phyloP scores from a whole-genome alignment of 2,329 filamentous ascomycete genomes.

The Bipolaris sorokiniana region DNA sequence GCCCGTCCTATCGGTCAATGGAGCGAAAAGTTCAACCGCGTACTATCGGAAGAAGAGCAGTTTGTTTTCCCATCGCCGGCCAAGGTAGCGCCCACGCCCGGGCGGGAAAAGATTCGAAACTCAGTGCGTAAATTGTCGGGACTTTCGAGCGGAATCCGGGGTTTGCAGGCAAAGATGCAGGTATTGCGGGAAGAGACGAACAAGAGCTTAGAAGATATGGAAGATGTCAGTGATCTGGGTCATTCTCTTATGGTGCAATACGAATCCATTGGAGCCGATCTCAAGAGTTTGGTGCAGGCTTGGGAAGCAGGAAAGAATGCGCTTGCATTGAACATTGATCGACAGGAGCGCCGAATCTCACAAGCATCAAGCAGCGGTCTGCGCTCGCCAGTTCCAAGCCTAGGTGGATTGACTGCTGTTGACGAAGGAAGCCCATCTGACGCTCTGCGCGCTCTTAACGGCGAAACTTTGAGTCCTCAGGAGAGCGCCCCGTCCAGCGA shows the following conservation, averaged over 20 bases:
- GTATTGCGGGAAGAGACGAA: slow-evolving; percentile 89
- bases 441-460: slow-evolving; percentile 79
- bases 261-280: slow-evolving; percentile 88
- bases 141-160: slow-evolving; percentile 86
- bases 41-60: slow-evolving; percentile 79
- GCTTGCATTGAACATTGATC: slow-evolving; percentile 79
- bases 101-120: slow-evolving; percentile 81
- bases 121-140: slow-evolving; percentile 88
- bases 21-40: slow-evolving; percentile 69
- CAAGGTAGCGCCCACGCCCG: slow-evolving; percentile 69
- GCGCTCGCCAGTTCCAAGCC: slow-evolving; percentile 58
- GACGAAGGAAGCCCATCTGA: slow-evolving; percentile 64
- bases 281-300: slow-evolving; percentile 64
- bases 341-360: slow-evolving; percentile 69
- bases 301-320: slow-evolving; percentile 74
- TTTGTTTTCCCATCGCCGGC: slow-evolving; percentile 58
- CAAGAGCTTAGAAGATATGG: slow-evolving; percentile 74
- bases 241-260: slow-evolving; percentile 85
- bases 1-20: slow-evolving; percentile 66
- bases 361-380: slow-evolving; percentile 57
- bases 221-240: slow-evolving; percentile 73
- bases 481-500: slow-evolving; percentile 50
- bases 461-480: slow-evolving; percentile 63
- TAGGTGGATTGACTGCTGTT: slow-evolving; percentile 68
- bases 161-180: slow-evolving; percentile 92